These are phyloP conservation scores for Penicillium tannophilum DNA, from an alignment of 495 filamentous ascomycete species.

Conservation along the genomic window DNA sequence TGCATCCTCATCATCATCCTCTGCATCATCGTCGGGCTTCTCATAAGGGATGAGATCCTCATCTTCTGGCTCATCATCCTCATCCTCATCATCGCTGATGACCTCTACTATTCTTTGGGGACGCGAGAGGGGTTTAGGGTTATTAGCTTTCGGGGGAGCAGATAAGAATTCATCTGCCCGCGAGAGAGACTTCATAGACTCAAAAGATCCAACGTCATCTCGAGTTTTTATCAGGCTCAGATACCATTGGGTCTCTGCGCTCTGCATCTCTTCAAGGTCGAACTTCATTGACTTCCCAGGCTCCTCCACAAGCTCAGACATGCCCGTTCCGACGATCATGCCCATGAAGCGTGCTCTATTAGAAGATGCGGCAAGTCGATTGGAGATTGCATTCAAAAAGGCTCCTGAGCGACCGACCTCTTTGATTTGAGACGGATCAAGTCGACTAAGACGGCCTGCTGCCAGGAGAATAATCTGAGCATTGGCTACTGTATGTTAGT, in stretches of 20 bases:
- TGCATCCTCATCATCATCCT: conserved; percentile 91
- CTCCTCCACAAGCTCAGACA: conserved; percentile 80
- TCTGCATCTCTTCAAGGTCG: conserved; percentile 75
- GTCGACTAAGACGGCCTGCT: conserved; percentile 72
- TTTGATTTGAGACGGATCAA: conserved; percentile 58
- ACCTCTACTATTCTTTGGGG: conserved; percentile 55
- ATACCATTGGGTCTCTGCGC: conserved; percentile 77
- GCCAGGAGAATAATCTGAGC: conserved; percentile 77
- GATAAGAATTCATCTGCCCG: background rate
- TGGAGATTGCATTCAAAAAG: conserved; percentile 81
- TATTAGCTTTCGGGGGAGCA: conserved; percentile 8
- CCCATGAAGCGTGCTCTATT: conserved; percentile 78
- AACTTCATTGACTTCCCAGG: conserved; percentile 76
- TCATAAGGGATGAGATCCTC: conserved; percentile 79
- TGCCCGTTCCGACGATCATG: conserved; percentile 81
- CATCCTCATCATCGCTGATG: conserved; percentile 58
- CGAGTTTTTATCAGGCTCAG: conserved; percentile 61
- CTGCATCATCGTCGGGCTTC: conserved; percentile 89
- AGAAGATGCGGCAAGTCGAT: conserved; percentile 78
- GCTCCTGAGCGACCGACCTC: conserved; percentile 67
- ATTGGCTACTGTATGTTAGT: conserved; percentile 59
- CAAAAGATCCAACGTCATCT: conserved; percentile 65
- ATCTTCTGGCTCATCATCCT: conserved; percentile 53
- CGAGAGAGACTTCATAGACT: conserved; percentile 42
- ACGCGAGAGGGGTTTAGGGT: conserved; percentile 19